Evolutionary conservation across 2,329 filamentous ascomycete genomes (phyloP).

Genomic region (Mollisia scopiformis): DNA sequence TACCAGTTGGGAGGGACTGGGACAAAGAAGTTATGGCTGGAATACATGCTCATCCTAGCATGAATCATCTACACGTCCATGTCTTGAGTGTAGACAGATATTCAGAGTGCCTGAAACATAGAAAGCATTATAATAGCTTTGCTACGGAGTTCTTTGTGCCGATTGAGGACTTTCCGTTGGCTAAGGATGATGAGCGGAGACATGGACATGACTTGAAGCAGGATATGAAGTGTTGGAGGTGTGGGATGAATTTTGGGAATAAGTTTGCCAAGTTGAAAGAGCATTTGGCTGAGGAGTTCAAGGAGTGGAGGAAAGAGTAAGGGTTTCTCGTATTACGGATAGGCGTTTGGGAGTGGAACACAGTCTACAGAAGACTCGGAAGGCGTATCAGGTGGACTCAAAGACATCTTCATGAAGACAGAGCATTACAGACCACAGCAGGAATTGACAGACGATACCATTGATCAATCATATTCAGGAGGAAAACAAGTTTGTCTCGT

Average conservation of each 20-base stretch:
- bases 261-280: slow-evolving; percentile 73
- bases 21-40: slow-evolving; percentile 72
- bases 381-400: not conserved
- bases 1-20: slow-evolving; percentile 82
- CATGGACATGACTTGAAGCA: slow-evolving; percentile 56
- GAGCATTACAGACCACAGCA: too few relatives aligned
- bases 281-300: slow-evolving; percentile 77
- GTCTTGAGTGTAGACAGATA: slow-evolving; percentile 81
- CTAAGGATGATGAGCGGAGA: slow-evolving; percentile 64
- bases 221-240: slow-evolving; percentile 84
- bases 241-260: slow-evolving; percentile 73
- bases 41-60: slow-evolving; percentile 85
- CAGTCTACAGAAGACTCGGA: not conserved
- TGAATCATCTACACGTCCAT: slow-evolving; percentile 92
- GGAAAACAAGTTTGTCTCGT: not conserved
- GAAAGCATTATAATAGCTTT: slow-evolving; percentile 93
- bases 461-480: not conserved
- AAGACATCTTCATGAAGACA: too few relatives aligned
- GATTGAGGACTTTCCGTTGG: slow-evolving; percentile 79
- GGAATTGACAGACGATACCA: too few relatives aligned
- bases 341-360: not conserved
- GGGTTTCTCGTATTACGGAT: not conserved
- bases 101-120: slow-evolving; percentile 72
- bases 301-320: slow-evolving; percentile 67
- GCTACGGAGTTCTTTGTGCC: slow-evolving; percentile 81